Evolutionary conservation across 345 rosid species (phyloP), one percentile per base, ranked within the genome.

Genomic region (Citrus trifoliata): DNA sequence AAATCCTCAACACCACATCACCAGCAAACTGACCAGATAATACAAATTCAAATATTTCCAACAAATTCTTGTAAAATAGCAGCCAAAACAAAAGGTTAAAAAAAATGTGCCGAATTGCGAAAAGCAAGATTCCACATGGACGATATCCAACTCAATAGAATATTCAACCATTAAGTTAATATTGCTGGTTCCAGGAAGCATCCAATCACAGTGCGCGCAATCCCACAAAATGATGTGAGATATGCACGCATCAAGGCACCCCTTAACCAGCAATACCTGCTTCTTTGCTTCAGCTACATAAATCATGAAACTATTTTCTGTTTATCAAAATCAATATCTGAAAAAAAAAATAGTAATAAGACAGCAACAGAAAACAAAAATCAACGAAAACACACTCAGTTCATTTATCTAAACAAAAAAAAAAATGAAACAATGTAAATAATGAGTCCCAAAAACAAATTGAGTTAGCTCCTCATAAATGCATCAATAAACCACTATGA

Each of bases 1-100:
- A 61, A 27, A 74, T 76, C 71, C 82, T 79, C 80, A 28, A 61
- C 86, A 83, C 80, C 81, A 86, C 87, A 87, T 80, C 83, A 76
- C 87, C 81, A 82, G 86, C 75, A 32, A 78, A 67, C 61, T 3
- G 18, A 61, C 56, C 30, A 48, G 0, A 2, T 3, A 71, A 71
- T 21, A 14, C 2, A 6, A 30, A 1, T 3, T 21, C 6, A 14
- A 51, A n/a, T 27, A 48, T 61, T 27, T 13, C 35, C 56, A 14
- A 66, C 40, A 10, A 42, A 27, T 10, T 19, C 16, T 10, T 65
- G 1, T 1, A 1, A 3, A 48, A 75, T 5, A 40, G 25, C 4
- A 6, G 2, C 4, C 72, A 51, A 37, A 40, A 21, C 16, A 61
- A 7, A 25, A 33, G 14, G 6, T 0, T 7, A 2, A 74, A 42